A percentile compares a stretch with the other conserved stretches of the same genome.
Conservation (phyloP, 176 grass and related monocot species). For the Avena sativa region DNA sequence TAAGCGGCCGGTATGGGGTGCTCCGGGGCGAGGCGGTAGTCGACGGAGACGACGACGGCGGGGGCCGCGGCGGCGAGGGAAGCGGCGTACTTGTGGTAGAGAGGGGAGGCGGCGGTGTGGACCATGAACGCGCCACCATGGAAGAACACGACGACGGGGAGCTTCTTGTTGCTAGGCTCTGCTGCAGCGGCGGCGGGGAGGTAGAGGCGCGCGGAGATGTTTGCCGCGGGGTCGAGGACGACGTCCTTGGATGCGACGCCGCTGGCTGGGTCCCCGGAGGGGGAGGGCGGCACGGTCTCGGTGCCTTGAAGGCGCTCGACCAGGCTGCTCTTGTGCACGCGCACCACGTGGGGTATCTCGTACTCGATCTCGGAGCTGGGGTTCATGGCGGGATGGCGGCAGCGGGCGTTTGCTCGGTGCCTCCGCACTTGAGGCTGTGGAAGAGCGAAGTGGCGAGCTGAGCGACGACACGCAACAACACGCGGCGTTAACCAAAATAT, state of each 20-base stretch:
- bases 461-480: slow-evolving; percentile 6
- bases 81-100: slow-evolving; percentile 66
- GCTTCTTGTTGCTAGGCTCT: slow-evolving; percentile 32
- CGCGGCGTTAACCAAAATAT: neutral
- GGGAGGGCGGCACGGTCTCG: slow-evolving; percentile 52
- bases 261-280: slow-evolving; percentile 49
- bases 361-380: slow-evolving; percentile 46
- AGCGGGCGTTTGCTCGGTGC: too few species aligned
- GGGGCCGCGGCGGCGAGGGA: slow-evolving; percentile 44
- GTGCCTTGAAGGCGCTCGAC: slow-evolving; percentile 67
- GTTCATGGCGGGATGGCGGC: neutral
- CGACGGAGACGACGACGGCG: slow-evolving; percentile 58
- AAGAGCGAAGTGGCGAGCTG: slow-evolving; percentile 36
- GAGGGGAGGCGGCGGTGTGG: slow-evolving; percentile 52
- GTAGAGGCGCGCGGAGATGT: slow-evolving; percentile 57
- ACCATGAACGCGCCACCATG: slow-evolving; percentile 84
- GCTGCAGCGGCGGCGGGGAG: slow-evolving; percentile 15
- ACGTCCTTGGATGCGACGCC: slow-evolving; percentile 66
- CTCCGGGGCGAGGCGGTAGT: slow-evolving; percentile 84
- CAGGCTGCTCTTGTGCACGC: slow-evolving; percentile 66
- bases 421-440: neutral
- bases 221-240: slow-evolving; percentile 37
- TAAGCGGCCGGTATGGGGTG: slow-evolving; percentile 72
- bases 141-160: slow-evolving; percentile 64
- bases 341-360: slow-evolving; percentile 44